Evolutionary conservation across 2,329 filamentous ascomycete genomes (phyloP).

Genomic region (Stagonosporopsis vannaccii): DNA sequence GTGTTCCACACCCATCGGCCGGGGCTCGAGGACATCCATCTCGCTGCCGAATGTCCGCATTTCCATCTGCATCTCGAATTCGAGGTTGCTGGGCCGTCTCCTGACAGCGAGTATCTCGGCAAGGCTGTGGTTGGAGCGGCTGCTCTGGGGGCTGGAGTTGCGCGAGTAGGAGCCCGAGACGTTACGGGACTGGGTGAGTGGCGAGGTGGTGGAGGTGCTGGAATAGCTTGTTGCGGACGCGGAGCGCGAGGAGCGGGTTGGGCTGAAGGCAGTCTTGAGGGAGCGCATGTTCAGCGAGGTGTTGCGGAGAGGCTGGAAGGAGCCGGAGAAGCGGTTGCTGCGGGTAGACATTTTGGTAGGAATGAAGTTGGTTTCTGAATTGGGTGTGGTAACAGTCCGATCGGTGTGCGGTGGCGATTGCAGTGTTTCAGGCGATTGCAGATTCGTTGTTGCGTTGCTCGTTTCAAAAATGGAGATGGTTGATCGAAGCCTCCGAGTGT

Average conservation of each 20-base stretch:
- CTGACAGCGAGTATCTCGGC: constrained; percentile 43
- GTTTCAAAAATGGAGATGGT: not conserved
- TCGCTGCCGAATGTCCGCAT: constrained; percentile 38
- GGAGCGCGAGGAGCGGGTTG: constrained; percentile 42
- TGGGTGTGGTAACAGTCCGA: constrained; percentile 6
- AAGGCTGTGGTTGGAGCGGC: constrained; percentile 28
- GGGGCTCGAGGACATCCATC: constrained; percentile 44
- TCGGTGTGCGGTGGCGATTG: constrained; percentile 1
- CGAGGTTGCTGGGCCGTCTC: constrained; percentile 43
- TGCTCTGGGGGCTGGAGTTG: constrained; percentile 26
- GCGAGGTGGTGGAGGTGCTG: constrained; percentile 39
- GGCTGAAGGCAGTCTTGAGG: constrained; percentile 46
- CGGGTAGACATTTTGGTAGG: constrained; percentile 41
- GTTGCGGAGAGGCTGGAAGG: constrained; percentile 45
- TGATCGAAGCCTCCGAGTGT: constrained; percentile 3
- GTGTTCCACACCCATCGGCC: constrained; percentile 26
- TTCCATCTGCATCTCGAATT: constrained; percentile 49
- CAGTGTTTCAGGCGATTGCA: constrained; percentile 18
- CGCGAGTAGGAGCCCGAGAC: constrained; percentile 15
- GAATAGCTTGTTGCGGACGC: constrained; percentile 29
- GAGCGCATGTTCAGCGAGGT: constrained; percentile 39
- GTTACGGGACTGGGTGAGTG: constrained; percentile 25
- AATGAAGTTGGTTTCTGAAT: constrained; percentile 12
- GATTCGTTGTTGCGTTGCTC: not conserved
- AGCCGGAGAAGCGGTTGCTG: constrained; percentile 47